Evolutionary conservation across 768 basidiomycete species (phyloP), one percentile per base, ranked within the genome.

Genomic region (Lactarius deliciosus): DNA sequence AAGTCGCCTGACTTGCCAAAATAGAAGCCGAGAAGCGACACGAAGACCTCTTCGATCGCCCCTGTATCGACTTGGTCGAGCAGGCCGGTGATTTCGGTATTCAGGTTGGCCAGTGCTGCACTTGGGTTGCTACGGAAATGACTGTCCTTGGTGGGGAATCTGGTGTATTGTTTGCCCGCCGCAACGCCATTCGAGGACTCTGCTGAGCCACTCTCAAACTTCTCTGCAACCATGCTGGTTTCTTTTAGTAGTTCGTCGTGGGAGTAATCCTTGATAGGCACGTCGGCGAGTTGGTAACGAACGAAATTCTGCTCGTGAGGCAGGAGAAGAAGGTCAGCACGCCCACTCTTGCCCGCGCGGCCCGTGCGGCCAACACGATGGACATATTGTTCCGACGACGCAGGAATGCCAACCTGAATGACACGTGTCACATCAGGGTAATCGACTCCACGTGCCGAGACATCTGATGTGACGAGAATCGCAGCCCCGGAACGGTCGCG

Each of bases 401-500:
- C 74, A 2, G 96, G 95, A 8, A 91, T 80, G 60, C 96, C 95
- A 60, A 99, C 81, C 75, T 98, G 97, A 69, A 98, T 90, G 68
- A 96, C 90, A 45, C 94, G 87, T 0, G 92, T 92, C 25, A 95
- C 91, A 22, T 85, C 86, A 9, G 93, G 93, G 74, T 96, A 96
- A 75, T 96, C 92, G 55, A 96, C 84, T 18, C 92, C 92, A 64
- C 93, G 85, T 25, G 93, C 92, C 34, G 92, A 94, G 6, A 96
- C 87, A 70, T 96, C 94, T 1, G 93, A 94, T 4, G 88, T 90
- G 70, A 97, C 81, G 60, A 96, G 83, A 36, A 97, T 79, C 2
- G 84, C 79, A 0, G 87, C 83, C 5, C 80, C 80, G 2, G 77
- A 74, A 20, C 69, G 80, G 69, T 89, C 85, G 7, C 64, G 72